Conservation (phyloP, 2,329 filamentous ascomycete species). For the Aspergillus ibericus region DNA sequence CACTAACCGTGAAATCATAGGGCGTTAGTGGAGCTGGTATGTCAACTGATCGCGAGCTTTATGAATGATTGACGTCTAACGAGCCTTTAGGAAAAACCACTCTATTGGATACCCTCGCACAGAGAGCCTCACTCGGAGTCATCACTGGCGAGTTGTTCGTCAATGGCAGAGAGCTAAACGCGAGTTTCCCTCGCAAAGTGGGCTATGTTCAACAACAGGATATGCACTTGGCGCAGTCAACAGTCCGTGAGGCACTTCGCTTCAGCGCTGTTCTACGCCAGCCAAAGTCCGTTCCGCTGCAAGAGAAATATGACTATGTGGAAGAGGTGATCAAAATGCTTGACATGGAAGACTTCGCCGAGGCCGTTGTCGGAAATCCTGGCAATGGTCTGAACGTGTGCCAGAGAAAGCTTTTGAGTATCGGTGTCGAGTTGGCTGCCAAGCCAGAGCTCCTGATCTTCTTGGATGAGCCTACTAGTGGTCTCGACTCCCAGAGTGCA, state of each 20-base stretch:
- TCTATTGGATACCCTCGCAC: slow-evolving; percentile 57
- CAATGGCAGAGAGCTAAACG: slow-evolving; percentile 57
- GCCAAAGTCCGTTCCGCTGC: slow-evolving; percentile 64
- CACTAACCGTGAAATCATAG: not conserved
- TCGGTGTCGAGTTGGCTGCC: slow-evolving; percentile 89
- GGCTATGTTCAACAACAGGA: slow-evolving; percentile 69
- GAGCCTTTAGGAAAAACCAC: slow-evolving; percentile 51
- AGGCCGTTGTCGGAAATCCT: slow-evolving; percentile 80
- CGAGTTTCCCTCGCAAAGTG: slow-evolving; percentile 59
- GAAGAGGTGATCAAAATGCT: slow-evolving; percentile 71
- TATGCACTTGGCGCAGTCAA: slow-evolving; percentile 77
- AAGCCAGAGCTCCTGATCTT: slow-evolving; percentile 86
- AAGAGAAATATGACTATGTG: slow-evolving; percentile 82
- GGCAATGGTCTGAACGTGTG: slow-evolving; percentile 68
- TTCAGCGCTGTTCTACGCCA: slow-evolving; percentile 87
- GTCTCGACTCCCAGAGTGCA: slow-evolving; percentile 84
- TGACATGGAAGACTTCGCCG: slow-evolving; percentile 85
- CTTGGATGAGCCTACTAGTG: slow-evolving; percentile 87
- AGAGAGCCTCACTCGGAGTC: slow-evolving; percentile 60
- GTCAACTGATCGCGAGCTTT: too few relatives aligned
- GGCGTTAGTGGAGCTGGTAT: slow-evolving; percentile 59
- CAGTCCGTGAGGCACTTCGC: slow-evolving; percentile 79
- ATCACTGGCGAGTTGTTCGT: slow-evolving; percentile 66
- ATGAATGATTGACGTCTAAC: not conserved
- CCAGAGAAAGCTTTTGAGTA: slow-evolving; percentile 72